Evolutionary conservation across 2,329 filamentous ascomycete genomes (phyloP), one percentile per base, ranked within the genome.

Genomic region (Chaetomium globosum): DNA sequence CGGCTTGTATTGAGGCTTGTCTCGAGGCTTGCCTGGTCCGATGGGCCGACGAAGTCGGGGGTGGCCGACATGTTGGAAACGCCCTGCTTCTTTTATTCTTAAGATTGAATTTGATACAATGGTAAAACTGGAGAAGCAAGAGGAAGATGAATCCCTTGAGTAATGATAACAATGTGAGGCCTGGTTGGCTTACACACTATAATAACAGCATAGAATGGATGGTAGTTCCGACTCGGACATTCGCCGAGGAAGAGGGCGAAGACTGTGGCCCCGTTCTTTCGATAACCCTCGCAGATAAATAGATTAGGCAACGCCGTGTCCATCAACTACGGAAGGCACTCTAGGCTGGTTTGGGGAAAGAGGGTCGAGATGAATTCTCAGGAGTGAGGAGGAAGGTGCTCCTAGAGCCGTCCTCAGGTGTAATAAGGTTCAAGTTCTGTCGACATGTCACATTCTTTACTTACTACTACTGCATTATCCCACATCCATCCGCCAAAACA

Each of bases 21-120:
- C 9, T 26, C 21, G 61, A 56, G 30, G 54, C 57, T 64, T 8
- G 39, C 58, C 9, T 64, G 58, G 21, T 67, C 61, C 12, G 54
- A 36, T 39, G 43, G 16, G 19, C 48, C 16, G 4, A 48, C 46
- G 4, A 43, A 26, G 6, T 46, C 48, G 16, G 23, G 33, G 10
- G n/a, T 26, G 8, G 19, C 30, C 30, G 58, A 36, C 63, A 65
- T 65, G 46, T 23, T n/a, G 26, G 26, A 12, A 33, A 12, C 19
- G 6, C 23, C 8, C 56, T 16, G 28, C 2, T 13, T 58, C 21
- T 4, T 19, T n/a, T 10, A 19, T 12, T 36, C 9, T 36, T 36
- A 16, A 31, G 10, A 19, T 51, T 13, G 28, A 51, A 51, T 26
- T 33, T 0, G 12, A 48, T 36, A 48, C 26, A 36, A 51, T 36